These are phyloP conservation scores for Osmozyma mogii DNA, from an alignment of 805 yeast genomes.

Conservation along the genomic window DNA sequence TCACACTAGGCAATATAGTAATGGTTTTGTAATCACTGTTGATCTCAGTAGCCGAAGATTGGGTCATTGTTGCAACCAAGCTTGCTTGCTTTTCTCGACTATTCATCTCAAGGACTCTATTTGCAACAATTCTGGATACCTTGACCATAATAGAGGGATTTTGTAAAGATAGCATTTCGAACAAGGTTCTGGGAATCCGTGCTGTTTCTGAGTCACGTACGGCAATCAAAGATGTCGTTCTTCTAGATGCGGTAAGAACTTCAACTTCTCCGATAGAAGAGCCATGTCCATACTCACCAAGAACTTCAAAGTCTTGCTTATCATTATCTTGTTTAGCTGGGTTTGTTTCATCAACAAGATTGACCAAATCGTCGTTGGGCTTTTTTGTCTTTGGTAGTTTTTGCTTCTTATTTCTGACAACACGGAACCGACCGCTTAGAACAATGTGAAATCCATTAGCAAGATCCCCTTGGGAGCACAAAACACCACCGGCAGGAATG, in stretches of 20 bases:
- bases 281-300: constrained; percentile 88
- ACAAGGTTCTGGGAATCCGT: constrained; percentile 81
- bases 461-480: constrained; percentile 74
- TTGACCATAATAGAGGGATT: constrained; percentile 89
- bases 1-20: constrained; percentile 70
- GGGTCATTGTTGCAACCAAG: constrained; percentile 19
- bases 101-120: constrained; percentile 27
- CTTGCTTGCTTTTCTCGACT: constrained; percentile 5
- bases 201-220: constrained; percentile 93
- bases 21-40: constrained; percentile 66
- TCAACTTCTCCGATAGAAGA: constrained; percentile 94
- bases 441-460: constrained; percentile 91
- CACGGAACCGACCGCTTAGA: constrained; percentile 78
- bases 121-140: constrained; percentile 81
- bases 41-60: constrained; percentile 23
- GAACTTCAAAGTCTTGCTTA: constrained; percentile 24
- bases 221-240: constrained; percentile 68
- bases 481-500: constrained; percentile 71
- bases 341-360: constrained; percentile 17
- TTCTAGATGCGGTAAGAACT: constrained; percentile 71
- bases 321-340: constrained; percentile 5
- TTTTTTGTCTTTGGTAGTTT: constrained; percentile 12
- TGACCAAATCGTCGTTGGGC: constrained; percentile 9
- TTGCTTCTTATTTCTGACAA: constrained; percentile 29
- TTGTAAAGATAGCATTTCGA: constrained; percentile 74